Base-by-base conservation (phyloP, 495 filamentous ascomycete species). In the Aspergillus baeticus region DNA sequence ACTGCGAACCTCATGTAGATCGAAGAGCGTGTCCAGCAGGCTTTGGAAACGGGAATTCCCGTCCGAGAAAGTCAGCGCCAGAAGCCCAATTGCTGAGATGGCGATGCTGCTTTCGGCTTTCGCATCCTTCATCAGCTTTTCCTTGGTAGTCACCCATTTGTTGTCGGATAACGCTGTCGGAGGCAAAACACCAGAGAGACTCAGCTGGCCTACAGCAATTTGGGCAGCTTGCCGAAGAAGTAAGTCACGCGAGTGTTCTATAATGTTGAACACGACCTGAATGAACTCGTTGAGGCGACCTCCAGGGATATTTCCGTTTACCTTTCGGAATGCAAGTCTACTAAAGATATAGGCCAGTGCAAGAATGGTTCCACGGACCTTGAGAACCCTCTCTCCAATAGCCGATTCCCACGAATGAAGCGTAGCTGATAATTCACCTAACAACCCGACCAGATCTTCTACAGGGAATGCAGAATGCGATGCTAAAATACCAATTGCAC, bases 81-180 rank as follows among this genome's bases (percentile, higher is more conserved):
- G 88, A 59, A 65, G 78, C 2, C 93, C 94, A 8, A 98, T 74
- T 1, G 89, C 79, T 13, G 77, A 68, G 48, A 97, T 92, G 2
- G 93, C 87, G 49, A 81, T 87, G 50, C 95, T 91, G 58, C 90
- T 88, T 38, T 91, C 90, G 46, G 85, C 80, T 65, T 87, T 88
- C n/a, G 91, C 88, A 39, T 85, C 79, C 17, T 74, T 74, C 10
- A 75, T 70, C 2, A 96, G 70, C 33, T 83, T 79, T 10, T 85
- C 79, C 39, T 86, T 70, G 18, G 89, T 68, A 6, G 69, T 67
- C 17, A 71, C 66, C 67, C 75, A 73, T 22, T 69, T 58, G 38
- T 71, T 54, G 8, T 67, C 66, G 2, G 70, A 59, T 15, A 87
- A 59, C 0, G 59, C 61, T 11, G 71, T 65, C 0, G 73, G 60